A percentile compares a stretch with the other conserved stretches of the same genome.
These are phyloP conservation scores for Cubamyces sp. DNA, from an alignment of 768 basidiomycete species.

Conservation along the genomic window DNA sequence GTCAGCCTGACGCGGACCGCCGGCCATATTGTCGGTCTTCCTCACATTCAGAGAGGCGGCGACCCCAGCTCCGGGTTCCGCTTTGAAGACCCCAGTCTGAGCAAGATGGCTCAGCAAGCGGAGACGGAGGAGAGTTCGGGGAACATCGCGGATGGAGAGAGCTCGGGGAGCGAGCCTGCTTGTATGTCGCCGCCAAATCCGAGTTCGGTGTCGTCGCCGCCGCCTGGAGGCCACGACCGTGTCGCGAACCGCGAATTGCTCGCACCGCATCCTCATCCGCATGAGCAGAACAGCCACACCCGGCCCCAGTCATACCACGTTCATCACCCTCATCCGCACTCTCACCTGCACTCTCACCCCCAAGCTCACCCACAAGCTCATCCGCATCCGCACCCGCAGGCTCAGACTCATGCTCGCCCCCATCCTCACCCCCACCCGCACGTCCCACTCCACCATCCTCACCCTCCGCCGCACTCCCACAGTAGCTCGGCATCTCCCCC, in stretches of 20 bases:
- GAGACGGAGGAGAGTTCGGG: conserved; percentile 11
- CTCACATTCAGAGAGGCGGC: not conserved
- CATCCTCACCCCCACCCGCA: not conserved
- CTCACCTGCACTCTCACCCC: not conserved
- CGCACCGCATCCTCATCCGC: not conserved
- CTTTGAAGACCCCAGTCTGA: not conserved
- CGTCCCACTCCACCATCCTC: not conserved
- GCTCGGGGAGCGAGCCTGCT: conserved; percentile 1
- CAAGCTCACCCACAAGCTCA: not conserved
- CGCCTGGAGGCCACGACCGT: not conserved
- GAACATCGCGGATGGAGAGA: conserved; percentile 18
- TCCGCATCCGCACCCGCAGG: too few relatives aligned
- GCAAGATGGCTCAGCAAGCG: too few relatives aligned
- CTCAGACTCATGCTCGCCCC: too few relatives aligned
- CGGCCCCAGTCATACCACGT: too few relatives aligned
- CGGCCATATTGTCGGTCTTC: not conserved
- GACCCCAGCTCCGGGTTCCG: not conserved
- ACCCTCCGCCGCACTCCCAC: not conserved
- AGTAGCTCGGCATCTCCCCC: not conserved
- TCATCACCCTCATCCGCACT: not conserved
- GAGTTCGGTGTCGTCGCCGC: too few relatives aligned
- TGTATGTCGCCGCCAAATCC: not conserved
- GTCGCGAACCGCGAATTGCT: not conserved
- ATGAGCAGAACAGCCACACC: too few relatives aligned
- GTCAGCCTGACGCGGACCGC: conserved; percentile 7